Evolutionary conservation across 2,329 filamentous ascomycete genomes (phyloP).

Genomic region (Herpotrichia juniperi): DNA sequence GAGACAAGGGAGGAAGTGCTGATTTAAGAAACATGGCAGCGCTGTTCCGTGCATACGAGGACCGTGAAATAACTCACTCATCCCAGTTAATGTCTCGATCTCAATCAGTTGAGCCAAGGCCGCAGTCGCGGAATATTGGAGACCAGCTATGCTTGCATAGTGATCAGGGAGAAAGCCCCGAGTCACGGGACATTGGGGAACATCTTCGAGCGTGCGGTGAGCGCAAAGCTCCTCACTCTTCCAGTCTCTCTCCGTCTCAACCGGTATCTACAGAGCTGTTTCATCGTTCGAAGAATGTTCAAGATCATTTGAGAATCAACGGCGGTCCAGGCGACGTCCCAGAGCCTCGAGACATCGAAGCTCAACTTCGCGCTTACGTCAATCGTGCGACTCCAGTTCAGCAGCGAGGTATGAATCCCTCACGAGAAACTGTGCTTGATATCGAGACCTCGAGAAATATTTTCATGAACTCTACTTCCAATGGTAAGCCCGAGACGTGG

Average conservation of each 20-base stretch:
- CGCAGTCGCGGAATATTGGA: not conserved
- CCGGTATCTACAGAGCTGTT: too few species aligned
- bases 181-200: not conserved
- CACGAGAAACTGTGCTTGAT: too few species aligned
- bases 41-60: too few species aligned
- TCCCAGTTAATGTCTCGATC: too few species aligned
- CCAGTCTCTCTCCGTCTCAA: too few species aligned
- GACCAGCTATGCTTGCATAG: constrained; percentile 2
- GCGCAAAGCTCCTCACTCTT: too few species aligned
- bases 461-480: not conserved
- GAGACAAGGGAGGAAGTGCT: not conserved
- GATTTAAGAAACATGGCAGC: not conserved
- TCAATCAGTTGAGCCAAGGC: too few species aligned
- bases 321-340: not conserved
- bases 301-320: not conserved
- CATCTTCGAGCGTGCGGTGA: not conserved
- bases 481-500: too few species aligned
- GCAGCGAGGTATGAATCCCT: too few species aligned
- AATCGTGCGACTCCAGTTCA: constrained; percentile 5
- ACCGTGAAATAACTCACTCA: not conserved
- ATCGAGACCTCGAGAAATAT: too few species aligned
- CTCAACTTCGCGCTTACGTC: constrained; percentile 12
- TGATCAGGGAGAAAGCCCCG: not conserved
- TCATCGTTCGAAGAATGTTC: not conserved
- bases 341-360: constrained; percentile 3